phyloP scores from a whole-genome alignment of 169 alveolate species.

The Pseudocohnilembus persalinus region DNA sequence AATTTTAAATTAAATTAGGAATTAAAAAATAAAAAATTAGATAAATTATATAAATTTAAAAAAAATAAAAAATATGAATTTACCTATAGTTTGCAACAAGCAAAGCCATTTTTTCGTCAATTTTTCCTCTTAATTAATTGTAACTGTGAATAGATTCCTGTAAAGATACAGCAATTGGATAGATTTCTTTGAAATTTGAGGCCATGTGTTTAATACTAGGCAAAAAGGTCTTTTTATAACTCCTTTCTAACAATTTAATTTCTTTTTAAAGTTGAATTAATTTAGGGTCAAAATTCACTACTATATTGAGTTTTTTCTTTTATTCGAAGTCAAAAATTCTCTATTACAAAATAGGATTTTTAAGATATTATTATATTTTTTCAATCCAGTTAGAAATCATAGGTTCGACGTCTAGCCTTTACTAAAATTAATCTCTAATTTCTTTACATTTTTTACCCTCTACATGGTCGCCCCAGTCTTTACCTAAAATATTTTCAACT shows the following conservation, averaged over 20 bases:
- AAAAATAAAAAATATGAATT: too few species aligned
- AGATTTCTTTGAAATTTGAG: slow-evolving; percentile 82
- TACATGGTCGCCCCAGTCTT: slow-evolving; percentile 93
- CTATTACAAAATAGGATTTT: slow-evolving; percentile 53
- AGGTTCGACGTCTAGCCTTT: slow-evolving; percentile 74
- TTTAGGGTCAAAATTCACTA: slow-evolving; percentile 83
- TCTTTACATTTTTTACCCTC: slow-evolving; percentile 93
- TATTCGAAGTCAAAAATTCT: slow-evolving; percentile 73
- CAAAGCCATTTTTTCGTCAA: slow-evolving; percentile 67
- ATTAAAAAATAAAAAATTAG: too few species aligned
- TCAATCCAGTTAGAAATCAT: slow-evolving; percentile 84
- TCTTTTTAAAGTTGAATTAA: slow-evolving; percentile 80
- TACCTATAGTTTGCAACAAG: slow-evolving; percentile 65
- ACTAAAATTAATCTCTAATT: slow-evolving; percentile 90
- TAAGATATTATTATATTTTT: slow-evolving; percentile 75
- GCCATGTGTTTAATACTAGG: slow-evolving; percentile 34
- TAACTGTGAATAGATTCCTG: slow-evolving; percentile 88
- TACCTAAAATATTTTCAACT: slow-evolving; percentile 91
- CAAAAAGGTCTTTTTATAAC: slow-evolving; percentile 11
- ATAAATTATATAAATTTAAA: too few species aligned
- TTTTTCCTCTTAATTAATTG: slow-evolving; percentile 59
- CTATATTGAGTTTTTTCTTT: slow-evolving; percentile 77
- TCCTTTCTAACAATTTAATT: slow-evolving; percentile 60
- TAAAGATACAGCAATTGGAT: slow-evolving; percentile 87
- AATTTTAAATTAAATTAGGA: background rate